Evolutionary conservation across 2,329 filamentous ascomycete genomes (phyloP), one percentile per base, ranked within the genome.

Genomic region (Corynespora cassiicola): DNA sequence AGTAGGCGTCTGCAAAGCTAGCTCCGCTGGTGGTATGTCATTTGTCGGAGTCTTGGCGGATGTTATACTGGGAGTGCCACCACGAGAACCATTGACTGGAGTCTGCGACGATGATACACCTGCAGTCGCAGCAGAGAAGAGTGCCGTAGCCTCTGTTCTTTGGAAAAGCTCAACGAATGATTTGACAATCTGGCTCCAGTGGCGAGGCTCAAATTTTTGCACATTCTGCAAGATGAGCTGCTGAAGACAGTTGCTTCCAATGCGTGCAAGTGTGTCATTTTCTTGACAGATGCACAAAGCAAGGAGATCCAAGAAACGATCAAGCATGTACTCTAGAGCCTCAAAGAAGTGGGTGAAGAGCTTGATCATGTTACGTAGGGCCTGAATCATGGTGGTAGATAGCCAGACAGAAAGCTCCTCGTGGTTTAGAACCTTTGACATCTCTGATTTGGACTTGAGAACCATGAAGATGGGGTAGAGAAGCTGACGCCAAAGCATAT

Each of bases 381-480:
- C 94, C 68, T 99, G 94, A 25, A 99, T 99, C 89, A 99, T 96
- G 7, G 94, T 99, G 0, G 94, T 99, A 1, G 94, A 97, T 16
- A 99, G 78, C 94, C 94, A 99, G 2, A 99, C 94, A 0, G 94
- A 97, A 14, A 97, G 78, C 63, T 99, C 94, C 69, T 99, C 95
- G 58, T 96, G 91, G 60, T 92, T 97, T 22, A 92, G 81, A 10
- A 92, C 91, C 61, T 96, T 96, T 17, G 86, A 86, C 87, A 97
- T 95, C 66, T 99, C 94, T 0, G 92, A 95, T 50, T 94, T 90
- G 12, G 94, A 96, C 53, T 95, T 90, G 27, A 99, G 73, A 2
- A 99, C 95, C 80, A 97, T 91, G 73, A 99, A 99, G 54, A 99
- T 99, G 1, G 94, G 95, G 56, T 96, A 97, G 1, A 99, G 80